These are phyloP conservation scores for Chlamydomonas schloesseri DNA, from an alignment of 139 green algal species.

Conservation along the genomic window DNA sequence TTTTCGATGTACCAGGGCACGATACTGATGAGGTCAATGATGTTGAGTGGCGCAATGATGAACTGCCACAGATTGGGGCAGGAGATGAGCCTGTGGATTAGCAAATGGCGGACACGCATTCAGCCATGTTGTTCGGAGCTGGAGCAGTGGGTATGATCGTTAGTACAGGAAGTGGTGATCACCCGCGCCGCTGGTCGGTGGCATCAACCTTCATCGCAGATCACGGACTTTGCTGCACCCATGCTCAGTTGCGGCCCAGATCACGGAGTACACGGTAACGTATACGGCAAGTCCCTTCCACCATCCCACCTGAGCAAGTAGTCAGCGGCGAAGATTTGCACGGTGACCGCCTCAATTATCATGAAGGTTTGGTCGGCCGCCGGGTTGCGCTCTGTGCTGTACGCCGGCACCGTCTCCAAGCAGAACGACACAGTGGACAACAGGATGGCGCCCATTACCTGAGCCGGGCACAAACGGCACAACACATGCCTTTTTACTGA, in stretches of 20 bases:
- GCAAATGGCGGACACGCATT: too few relatives aligned
- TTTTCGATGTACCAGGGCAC: constrained; percentile 57
- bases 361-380: not conserved
- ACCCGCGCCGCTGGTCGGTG: too few relatives aligned
- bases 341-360: constrained; percentile 25
- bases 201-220: too few relatives aligned
- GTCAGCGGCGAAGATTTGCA: constrained; percentile 45
- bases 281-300: too few relatives aligned
- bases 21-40: constrained; percentile 56
- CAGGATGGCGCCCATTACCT: constrained; percentile 50
- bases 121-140: too few relatives aligned
- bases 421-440: constrained; percentile 60
- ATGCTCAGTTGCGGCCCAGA: too few relatives aligned
- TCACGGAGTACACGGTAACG: too few relatives aligned
- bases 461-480: not conserved
- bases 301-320: constrained; percentile 11
- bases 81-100: constrained; percentile 6
- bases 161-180: too few relatives aligned
- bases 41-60: constrained; percentile 44
- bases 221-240: too few relatives aligned
- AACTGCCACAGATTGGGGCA: constrained; percentile 32
- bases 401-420: constrained; percentile 47
- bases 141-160: too few relatives aligned
- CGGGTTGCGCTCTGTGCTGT: not conserved
- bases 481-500: too few relatives aligned